phyloP scores from a whole-genome alignment of 768 basidiomycete genomes.

The Kwoniella sp. region DNA sequence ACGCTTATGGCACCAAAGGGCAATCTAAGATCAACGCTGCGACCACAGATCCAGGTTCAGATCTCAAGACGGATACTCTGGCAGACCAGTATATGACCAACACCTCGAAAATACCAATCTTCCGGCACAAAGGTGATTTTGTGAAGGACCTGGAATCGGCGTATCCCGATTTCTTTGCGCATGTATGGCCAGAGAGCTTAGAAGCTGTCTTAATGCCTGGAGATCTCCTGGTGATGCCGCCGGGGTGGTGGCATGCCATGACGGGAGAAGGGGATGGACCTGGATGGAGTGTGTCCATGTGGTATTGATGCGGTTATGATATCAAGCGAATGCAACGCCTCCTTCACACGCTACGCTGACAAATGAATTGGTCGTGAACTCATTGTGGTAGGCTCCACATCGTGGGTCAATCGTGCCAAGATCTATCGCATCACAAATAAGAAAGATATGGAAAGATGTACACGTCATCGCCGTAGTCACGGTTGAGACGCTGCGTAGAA shows the following conservation, averaged over 20 bases:
- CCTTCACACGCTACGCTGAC: no score
- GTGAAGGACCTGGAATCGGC: constrained; percentile 3
- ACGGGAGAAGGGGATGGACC: constrained; percentile 48
- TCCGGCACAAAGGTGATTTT: constrained; percentile 54
- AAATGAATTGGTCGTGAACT: no score
- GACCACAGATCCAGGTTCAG: not conserved
- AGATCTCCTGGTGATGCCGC: constrained; percentile 85
- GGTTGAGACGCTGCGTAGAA: no score
- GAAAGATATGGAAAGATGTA: constrained; percentile 1
- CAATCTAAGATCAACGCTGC: not conserved
- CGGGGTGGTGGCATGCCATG: constrained; percentile 61
- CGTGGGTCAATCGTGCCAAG: not conserved
- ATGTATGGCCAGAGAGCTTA: constrained; percentile 67
- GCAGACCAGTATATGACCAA: constrained; percentile 66
- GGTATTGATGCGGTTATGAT: constrained; percentile 36
- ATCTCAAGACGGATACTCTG: constrained; percentile 9
- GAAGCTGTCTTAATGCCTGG: constrained; percentile 72
- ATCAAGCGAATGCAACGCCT: no score
- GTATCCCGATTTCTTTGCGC: constrained; percentile 63
- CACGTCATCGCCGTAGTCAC: not conserved
- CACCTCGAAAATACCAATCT: constrained; percentile 81
- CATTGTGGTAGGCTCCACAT: no score
- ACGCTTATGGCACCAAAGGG: constrained; percentile 55
- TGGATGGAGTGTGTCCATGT: constrained; percentile 54
- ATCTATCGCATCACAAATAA: constrained; percentile 4